phyloP scores from a whole-genome alignment of 805 yeast genomes.

The Pichia pseudocactophila region DNA sequence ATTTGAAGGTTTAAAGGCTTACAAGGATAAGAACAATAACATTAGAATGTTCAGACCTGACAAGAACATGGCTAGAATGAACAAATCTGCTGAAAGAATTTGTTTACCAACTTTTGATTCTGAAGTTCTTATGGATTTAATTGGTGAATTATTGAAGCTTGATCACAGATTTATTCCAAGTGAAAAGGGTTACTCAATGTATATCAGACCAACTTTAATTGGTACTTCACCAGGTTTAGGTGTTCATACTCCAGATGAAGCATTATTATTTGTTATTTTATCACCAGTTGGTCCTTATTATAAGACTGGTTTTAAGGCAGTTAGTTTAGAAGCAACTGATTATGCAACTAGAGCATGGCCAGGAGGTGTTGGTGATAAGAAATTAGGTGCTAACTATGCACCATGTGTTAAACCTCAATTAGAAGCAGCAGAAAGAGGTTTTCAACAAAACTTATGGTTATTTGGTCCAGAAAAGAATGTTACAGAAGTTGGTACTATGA shows the following conservation, averaged over 20 bases:
- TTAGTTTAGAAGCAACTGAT: conserved; percentile 87
- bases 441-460: conserved; percentile 93
- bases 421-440: conserved; percentile 86
- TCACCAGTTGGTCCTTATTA: conserved; percentile 98
- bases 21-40: conserved; percentile 52
- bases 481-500: conserved; percentile 98
- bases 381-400: conserved; percentile 96
- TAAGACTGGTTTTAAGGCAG: conserved; percentile 93
- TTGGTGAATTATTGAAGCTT: conserved; percentile 64
- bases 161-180: conserved; percentile 78
- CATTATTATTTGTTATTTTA: conserved; percentile 76
- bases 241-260: conserved; percentile 73
- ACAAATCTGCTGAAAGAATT: conserved; percentile 79
- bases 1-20: conserved; percentile 95
- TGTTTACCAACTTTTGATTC: conserved; percentile 81
- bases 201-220: conserved; percentile 89
- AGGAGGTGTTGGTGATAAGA: conserved; percentile 94
- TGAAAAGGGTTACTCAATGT: conserved; percentile 83
- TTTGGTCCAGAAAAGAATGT: conserved; percentile 82
- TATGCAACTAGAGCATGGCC: conserved; percentile 99
- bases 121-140: conserved; percentile 64
- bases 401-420: conserved; percentile 88
- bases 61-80: conserved; percentile 87
- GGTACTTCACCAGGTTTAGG: conserved; percentile 90
- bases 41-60: conserved; percentile 85